These are phyloP conservation scores for Casuarina equisetifolia DNA, from an alignment of 306 rosid genomes.

Conservation along the genomic window DNA sequence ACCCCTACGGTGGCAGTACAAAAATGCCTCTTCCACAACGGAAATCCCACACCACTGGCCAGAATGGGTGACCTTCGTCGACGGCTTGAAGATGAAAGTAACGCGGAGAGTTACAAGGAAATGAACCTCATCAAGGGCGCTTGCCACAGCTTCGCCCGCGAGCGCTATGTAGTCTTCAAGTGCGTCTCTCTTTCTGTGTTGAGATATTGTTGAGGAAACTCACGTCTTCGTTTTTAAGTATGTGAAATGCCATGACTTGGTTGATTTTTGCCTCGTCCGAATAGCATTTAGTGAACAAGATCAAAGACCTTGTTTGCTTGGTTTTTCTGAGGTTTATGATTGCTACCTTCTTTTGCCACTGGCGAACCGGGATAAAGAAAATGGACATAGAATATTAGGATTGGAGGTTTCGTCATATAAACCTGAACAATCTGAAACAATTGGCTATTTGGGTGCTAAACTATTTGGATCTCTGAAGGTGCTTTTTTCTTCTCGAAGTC, in stretches of 20 bases:
- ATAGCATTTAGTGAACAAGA: neutral
- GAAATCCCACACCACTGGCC: conserved; percentile 75
- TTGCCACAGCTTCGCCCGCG: conserved; percentile 76
- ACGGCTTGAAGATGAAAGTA: conserved; percentile 48
- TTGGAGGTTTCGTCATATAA: neutral
- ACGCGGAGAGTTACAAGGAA: conserved; percentile 42
- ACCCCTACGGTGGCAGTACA: conserved; percentile 21
- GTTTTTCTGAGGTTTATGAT: neutral
- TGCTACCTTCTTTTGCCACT: neutral
- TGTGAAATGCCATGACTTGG: neutral
- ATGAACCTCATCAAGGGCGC: conserved; percentile 66
- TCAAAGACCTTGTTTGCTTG: neutral
- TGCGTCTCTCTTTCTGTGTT: conserved; percentile 21
- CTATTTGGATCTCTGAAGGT: neutral
- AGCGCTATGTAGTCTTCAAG: conserved; percentile 81
- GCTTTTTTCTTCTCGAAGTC: neutral
- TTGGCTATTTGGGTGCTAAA: neutral
- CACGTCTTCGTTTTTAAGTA: neutral
- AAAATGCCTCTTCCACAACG: conserved; percentile 21
- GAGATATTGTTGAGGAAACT: neutral
- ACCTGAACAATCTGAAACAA: neutral
- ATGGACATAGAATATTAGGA: neutral
- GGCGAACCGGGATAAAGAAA: neutral
- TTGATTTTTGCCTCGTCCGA: neutral
- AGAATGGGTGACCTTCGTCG: conserved; percentile 88